phyloP scores from a whole-genome alignment of 2,329 filamentous ascomycete genomes.

The Scedosporium boydii region DNA sequence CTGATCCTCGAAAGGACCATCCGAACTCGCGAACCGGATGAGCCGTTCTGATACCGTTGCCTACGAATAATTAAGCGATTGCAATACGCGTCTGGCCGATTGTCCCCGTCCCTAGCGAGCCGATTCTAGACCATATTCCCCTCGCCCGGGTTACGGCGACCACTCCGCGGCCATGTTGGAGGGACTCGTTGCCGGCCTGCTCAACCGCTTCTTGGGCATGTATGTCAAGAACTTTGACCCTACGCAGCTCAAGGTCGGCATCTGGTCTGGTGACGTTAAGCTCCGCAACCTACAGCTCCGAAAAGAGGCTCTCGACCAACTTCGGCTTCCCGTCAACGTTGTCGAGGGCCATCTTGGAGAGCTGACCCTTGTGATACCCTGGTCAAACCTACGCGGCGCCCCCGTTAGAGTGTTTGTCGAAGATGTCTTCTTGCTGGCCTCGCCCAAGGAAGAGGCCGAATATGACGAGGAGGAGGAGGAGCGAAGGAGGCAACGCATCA shows the following conservation, averaged over 20 bases:
- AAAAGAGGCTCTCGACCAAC: slow-evolving; percentile 89
- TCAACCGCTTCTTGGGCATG: slow-evolving; percentile 99
- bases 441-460: slow-evolving; percentile 88
- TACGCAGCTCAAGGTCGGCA: slow-evolving; percentile 93
- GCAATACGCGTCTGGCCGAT: too few relatives aligned
- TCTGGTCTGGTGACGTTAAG: slow-evolving; percentile 98
- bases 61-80: too few relatives aligned
- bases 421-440: slow-evolving; percentile 91
- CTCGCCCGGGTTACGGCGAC: slow-evolving; percentile 66
- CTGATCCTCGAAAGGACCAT: neutral
- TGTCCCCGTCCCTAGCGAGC: too few relatives aligned
- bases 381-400: slow-evolving; percentile 91
- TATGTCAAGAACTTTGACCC: slow-evolving; percentile 99
- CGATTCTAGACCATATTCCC: slow-evolving; percentile 16
- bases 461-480: slow-evolving; percentile 93
- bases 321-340: slow-evolving; percentile 93
- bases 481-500: slow-evolving; percentile 74
- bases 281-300: slow-evolving; percentile 86
- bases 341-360: slow-evolving; percentile 89
- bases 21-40: neutral
- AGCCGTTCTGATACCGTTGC: neutral
- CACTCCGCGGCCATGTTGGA: slow-evolving; percentile 72
- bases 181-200: slow-evolving; percentile 88
- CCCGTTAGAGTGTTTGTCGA: slow-evolving; percentile 93
- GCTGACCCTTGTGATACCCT: slow-evolving; percentile 87